Conservation (phyloP, 1,284 basidiomycete genomes). For the Fistulinella staudtii region DNA sequence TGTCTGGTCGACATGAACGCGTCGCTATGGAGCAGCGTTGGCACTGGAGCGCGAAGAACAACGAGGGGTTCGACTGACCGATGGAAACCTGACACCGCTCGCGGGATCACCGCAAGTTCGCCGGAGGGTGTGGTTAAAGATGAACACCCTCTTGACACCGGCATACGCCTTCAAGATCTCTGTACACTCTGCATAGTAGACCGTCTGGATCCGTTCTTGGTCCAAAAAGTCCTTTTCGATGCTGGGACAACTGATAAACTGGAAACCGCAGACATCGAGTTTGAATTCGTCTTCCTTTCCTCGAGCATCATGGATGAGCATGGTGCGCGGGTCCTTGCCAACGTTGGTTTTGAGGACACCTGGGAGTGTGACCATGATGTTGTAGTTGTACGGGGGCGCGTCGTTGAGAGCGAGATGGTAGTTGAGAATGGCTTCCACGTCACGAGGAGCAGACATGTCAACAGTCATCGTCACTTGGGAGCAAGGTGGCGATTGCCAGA, state of each 20-base stretch:
- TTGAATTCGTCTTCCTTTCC: constrained; percentile 34
- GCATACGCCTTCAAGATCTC: constrained; percentile 40
- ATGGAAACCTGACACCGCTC: no score
- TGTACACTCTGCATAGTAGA: constrained; percentile 41
- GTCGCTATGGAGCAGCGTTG: no score
- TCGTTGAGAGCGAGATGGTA: constrained; percentile 19
- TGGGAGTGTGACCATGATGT: constrained; percentile 21
- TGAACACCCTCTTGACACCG: constrained; percentile 40
- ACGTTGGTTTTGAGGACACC: constrained; percentile 28
- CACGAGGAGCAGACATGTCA: constrained; percentile 15
- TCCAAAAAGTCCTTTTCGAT: constrained; percentile 42
- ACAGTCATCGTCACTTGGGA: constrained; percentile 24
- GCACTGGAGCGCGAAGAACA: no score
- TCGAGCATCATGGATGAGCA: constrained; percentile 32
- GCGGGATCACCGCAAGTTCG: constrained; percentile 25
- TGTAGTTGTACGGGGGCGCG: constrained; percentile 30
- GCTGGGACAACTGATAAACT: constrained; percentile 33
- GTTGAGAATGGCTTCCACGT: constrained; percentile 32
- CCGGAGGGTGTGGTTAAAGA: constrained; percentile 47
- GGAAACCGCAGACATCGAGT: constrained; percentile 43
- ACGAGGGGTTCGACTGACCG: no score
- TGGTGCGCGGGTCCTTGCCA: constrained; percentile 20
- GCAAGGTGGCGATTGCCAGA: no score
- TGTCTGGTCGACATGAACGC: constrained; percentile 47
- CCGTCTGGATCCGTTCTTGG: constrained; percentile 35